A percentile compares a stretch with the other conserved stretches of the same genome.
These are phyloP conservation scores for Allium sativum DNA, from an alignment of 106 monocot species.

Conservation along the genomic window DNA sequence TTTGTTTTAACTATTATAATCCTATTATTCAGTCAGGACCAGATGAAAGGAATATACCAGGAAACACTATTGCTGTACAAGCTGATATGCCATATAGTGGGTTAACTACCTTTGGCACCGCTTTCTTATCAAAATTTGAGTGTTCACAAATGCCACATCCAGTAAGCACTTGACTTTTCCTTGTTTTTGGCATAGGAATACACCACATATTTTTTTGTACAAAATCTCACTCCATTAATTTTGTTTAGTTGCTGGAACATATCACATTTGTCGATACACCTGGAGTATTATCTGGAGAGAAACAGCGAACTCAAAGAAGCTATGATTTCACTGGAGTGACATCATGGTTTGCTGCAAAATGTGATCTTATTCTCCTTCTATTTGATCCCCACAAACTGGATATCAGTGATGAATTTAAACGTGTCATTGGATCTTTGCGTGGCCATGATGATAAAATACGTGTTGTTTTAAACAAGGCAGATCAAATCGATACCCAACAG, in stretches of 20 bases:
- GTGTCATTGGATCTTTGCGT: constrained; percentile 78
- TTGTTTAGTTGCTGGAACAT: constrained; percentile 69
- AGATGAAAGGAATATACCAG: constrained; percentile 94
- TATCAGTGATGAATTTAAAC: constrained; percentile 95
- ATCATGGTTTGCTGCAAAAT: constrained; percentile 98
- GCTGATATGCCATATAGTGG: constrained; percentile 97
- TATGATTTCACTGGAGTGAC: constrained; percentile 98
- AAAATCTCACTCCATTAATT: constrained; percentile 1
- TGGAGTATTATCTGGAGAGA: constrained; percentile 94
- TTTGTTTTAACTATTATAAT: background rate
- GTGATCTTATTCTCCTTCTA: constrained; percentile 88
- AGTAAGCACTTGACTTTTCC: constrained; percentile 28
- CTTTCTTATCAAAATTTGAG: constrained; percentile 92
- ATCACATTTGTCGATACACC: constrained; percentile 97
- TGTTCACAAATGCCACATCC: constrained; percentile 98
- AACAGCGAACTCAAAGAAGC: constrained; percentile 87
- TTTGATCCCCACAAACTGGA: constrained; percentile 99
- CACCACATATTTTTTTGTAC: background rate
- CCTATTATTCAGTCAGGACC: constrained; percentile 60
- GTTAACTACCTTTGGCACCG: constrained; percentile 80
- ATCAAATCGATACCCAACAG: constrained; percentile 93
- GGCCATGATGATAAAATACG: constrained; percentile 99
- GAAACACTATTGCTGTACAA: constrained; percentile 95
- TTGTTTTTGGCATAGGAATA: background rate
- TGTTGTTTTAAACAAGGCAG: constrained; percentile 89